These are phyloP conservation scores for Musa schizocarpa DNA, from an alignment of 176 grass and related monocot species.

Conservation along the genomic window DNA sequence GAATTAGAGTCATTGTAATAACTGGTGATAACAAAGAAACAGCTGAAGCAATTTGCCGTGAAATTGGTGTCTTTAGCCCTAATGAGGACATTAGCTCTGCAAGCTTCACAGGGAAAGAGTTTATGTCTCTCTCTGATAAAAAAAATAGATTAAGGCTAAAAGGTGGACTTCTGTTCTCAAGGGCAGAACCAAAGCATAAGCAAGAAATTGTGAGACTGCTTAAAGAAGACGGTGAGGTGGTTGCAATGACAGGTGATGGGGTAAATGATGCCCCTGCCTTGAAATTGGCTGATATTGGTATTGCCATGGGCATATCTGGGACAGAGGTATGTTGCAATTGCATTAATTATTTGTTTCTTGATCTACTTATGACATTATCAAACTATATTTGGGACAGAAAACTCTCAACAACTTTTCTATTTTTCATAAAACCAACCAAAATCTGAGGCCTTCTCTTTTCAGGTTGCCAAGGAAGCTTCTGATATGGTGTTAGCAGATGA, in stretches of 20 bases:
- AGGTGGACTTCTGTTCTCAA: slow-evolving; percentile 33
- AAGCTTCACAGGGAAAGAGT: slow-evolving; percentile 31
- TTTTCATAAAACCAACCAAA: too few relatives aligned
- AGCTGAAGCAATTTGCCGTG: slow-evolving; percentile 27
- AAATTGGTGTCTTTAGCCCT: slow-evolving; percentile 29
- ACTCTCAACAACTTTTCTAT: too few relatives aligned
- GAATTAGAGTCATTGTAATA: slow-evolving; percentile 29
- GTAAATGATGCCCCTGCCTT: slow-evolving; percentile 32
- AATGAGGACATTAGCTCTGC: slow-evolving; percentile 19
- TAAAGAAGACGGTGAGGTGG: slow-evolving; percentile 28
- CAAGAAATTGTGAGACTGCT: slow-evolving; percentile 35
- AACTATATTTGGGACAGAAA: too few relatives aligned
- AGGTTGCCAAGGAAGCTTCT: slow-evolving; percentile 42
- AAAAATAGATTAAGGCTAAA: slow-evolving; percentile 15
- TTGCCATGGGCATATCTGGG: slow-evolving; percentile 35
- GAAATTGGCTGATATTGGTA: slow-evolving; percentile 33
- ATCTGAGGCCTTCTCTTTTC: not conserved
- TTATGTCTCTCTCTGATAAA: slow-evolving; percentile 24
- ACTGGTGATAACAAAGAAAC: slow-evolving; percentile 35
- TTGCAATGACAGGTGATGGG: slow-evolving; percentile 35
- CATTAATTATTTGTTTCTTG: not conserved
- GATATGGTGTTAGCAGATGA: slow-evolving; percentile 37
- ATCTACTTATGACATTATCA: too few relatives aligned
- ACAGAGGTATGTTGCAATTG: slow-evolving; percentile 18
- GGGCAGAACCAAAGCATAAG: slow-evolving; percentile 34